A percentile compares a stretch with the other conserved stretches of the same genome.
Conservation (phyloP, 768 basidiomycete species). For the Bullera alba region DNA sequence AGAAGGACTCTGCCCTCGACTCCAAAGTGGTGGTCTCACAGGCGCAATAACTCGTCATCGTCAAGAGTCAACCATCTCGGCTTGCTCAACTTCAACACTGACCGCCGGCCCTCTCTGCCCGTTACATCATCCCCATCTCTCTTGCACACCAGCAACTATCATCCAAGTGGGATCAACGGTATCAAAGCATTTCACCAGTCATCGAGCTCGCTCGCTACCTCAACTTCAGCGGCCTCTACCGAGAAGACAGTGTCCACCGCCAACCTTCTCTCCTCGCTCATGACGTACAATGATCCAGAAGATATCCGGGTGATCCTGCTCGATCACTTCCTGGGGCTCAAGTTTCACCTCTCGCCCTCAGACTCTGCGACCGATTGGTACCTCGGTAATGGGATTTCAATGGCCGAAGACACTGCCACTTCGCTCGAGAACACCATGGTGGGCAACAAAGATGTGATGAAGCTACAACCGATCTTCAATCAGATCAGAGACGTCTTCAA, state of each 20-base stretch:
- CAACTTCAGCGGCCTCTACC: not conserved
- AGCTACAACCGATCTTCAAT: conserved; percentile 10
- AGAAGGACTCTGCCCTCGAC: not conserved
- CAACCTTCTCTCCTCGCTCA: conserved; percentile 16
- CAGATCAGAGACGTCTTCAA: conserved; percentile 13
- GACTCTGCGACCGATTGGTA: conserved; percentile 17
- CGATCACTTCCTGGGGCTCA: conserved; percentile 14
- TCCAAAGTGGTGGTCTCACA: conserved; percentile 1
- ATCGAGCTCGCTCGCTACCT: conserved; percentile 2
- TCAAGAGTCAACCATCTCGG: not conserved
- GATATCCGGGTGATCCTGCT: conserved; percentile 14
- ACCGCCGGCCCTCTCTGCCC: conserved; percentile 15
- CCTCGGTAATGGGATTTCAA: conserved; percentile 16
- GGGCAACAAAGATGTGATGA: conserved; percentile 25
- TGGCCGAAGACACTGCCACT: conserved; percentile 4
- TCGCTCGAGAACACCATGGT: conserved; percentile 15
- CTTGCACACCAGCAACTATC: not conserved
- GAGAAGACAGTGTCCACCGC: not conserved
- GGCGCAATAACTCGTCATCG: not conserved
- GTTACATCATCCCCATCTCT: not conserved
- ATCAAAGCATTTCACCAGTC: not conserved
- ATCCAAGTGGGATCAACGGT: not conserved
- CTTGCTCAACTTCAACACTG: conserved; percentile 1
- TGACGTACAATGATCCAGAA: conserved; percentile 14
- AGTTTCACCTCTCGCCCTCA: conserved; percentile 10